These are phyloP conservation scores for Boletales sp. DNA, from an alignment of 768 basidiomycete genomes.

Conservation along the genomic window DNA sequence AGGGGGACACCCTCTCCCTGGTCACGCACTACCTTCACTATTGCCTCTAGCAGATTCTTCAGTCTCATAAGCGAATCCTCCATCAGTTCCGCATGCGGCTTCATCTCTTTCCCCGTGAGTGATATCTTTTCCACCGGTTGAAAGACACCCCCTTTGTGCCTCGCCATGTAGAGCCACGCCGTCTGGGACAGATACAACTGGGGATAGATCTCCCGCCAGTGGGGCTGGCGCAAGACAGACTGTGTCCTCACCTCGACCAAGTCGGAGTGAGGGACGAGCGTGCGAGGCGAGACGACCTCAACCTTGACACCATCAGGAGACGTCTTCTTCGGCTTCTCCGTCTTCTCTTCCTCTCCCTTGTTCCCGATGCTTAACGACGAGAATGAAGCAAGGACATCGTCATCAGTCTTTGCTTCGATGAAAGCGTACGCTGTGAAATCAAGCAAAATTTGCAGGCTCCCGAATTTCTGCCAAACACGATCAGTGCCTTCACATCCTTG, in stretches of 20 bases:
- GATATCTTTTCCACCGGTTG: slow-evolving; percentile 43
- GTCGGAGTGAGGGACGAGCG: slow-evolving; percentile 33
- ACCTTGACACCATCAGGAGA: slow-evolving; percentile 14
- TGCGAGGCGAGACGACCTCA: slow-evolving; percentile 21
- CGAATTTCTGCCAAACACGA: slow-evolving; percentile 43
- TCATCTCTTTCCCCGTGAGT: slow-evolving; percentile 31
- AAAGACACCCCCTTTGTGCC: slow-evolving; percentile 56
- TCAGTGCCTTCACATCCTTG: background rate
- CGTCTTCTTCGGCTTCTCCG: background rate
- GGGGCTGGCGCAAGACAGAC: slow-evolving; percentile 26
- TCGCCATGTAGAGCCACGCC: slow-evolving; percentile 53
- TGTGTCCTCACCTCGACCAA: slow-evolving; percentile 36
- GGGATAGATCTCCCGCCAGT: slow-evolving; percentile 61
- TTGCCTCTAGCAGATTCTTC: slow-evolving; percentile 28
- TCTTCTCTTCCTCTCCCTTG: background rate
- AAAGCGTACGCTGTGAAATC: slow-evolving; percentile 54
- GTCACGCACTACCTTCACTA: slow-evolving; percentile 47
- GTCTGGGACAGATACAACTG: slow-evolving; percentile 73
- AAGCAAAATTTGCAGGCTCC: slow-evolving; percentile 54
- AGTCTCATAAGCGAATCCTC: slow-evolving; percentile 22
- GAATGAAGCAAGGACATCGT: slow-evolving; percentile 25
- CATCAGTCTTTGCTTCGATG: slow-evolving; percentile 10
- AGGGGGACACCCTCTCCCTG: slow-evolving; percentile 51
- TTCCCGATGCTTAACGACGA: slow-evolving; percentile 18
- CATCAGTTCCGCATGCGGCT: slow-evolving; percentile 16